Evolutionary conservation across 768 basidiomycete genomes (phyloP).

Genomic region (Trametes cinnabarina): DNA sequence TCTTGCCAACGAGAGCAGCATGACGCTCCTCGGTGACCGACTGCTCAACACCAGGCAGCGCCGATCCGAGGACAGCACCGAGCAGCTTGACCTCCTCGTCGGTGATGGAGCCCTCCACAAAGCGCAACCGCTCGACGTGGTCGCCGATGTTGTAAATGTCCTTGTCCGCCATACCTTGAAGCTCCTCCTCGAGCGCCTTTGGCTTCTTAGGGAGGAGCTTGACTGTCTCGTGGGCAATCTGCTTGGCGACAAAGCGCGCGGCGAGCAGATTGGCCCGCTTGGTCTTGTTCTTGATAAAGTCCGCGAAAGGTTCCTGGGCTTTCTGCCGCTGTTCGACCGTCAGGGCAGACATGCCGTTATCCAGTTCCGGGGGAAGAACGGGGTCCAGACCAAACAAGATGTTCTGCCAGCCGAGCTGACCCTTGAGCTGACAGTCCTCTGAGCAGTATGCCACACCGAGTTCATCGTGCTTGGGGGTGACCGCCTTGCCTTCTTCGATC

Average conservation of each 20-base stretch:
- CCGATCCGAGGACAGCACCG: conserved; percentile 51
- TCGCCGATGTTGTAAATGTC: conserved; percentile 68
- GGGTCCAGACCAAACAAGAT: conserved; percentile 71
- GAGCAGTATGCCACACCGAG: conserved; percentile 72
- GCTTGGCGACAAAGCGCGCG: conserved; percentile 69
- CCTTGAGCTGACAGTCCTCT: conserved; percentile 54
- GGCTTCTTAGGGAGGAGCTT: conserved; percentile 44
- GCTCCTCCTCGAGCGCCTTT: conserved; percentile 24
- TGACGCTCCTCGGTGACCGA: conserved; percentile 66
- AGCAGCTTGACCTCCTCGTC: conserved; percentile 52
- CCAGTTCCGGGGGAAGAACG: conserved; percentile 48
- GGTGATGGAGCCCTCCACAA: conserved; percentile 51
- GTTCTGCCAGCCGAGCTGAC: conserved; percentile 59
- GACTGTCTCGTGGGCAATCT: conserved; percentile 60
- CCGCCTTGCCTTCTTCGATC: conserved; percentile 45
- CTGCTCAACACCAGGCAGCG: conserved; percentile 70
- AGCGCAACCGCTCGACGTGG: conserved; percentile 74
- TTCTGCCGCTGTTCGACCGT: conserved; percentile 44
- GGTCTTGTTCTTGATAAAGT: conserved; percentile 50
- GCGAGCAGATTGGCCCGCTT: conserved; percentile 54
- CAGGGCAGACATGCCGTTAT: conserved; percentile 31
- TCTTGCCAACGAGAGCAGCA: conserved; percentile 59
- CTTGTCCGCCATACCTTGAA: conserved; percentile 41
- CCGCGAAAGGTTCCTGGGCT: conserved; percentile 60
- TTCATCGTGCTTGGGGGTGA: conserved; percentile 49